Evolutionary conservation across 148 eudicot species (phyloP), one percentile per base, ranked within the genome.

Genomic region (Nepenthes gracilis): DNA sequence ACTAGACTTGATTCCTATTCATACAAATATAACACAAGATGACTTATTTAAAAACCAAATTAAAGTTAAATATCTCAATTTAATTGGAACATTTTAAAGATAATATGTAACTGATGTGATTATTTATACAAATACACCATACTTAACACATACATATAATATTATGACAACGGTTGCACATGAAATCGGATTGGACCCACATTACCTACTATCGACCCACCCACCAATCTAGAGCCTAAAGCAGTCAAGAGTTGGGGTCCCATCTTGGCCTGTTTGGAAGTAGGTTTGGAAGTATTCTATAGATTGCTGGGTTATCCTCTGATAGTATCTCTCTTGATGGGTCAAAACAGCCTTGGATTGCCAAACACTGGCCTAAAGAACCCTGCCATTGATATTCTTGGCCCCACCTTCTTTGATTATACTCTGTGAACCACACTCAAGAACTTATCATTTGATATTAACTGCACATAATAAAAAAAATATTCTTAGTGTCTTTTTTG

Each of bases 401-500:
- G 79, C 2, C 79, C 75, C 2, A 5, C 43, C 12, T 53, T 57
- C 12, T 64, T 64, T 2, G 76, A 75, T 38, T 60, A 12, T 32
- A 72, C 81, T 65, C 81, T 62, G 68, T 77, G 81, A 13, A 68
- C 33, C n/a, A 54, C 73, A 49, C 80, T 76, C 53, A 64, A 68
- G 70, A 72, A 72, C 55, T 62, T 58, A 35, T 61, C 70, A 61
- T 76, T 72, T 2, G 73, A 33, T 15, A 76, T 64, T 33, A 76
- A 60, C 80, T 76, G 79, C 71, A 60, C 70, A 66, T 13, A 23
- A 32, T 49, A 1, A 56, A 5, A 56, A 23, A 12, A 47, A 1
- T 4, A 37, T 35, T 23, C 0, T 23, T 23, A 23, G 23, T 23
- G 23, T 23, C 23, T 23, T 23, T 23, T 23, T 23, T 23, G 23